Evolutionary conservation across 2,329 filamentous ascomycete species (phyloP), one percentile per base, ranked within the genome.

Genomic region (Mycocentrospora acerina): DNA sequence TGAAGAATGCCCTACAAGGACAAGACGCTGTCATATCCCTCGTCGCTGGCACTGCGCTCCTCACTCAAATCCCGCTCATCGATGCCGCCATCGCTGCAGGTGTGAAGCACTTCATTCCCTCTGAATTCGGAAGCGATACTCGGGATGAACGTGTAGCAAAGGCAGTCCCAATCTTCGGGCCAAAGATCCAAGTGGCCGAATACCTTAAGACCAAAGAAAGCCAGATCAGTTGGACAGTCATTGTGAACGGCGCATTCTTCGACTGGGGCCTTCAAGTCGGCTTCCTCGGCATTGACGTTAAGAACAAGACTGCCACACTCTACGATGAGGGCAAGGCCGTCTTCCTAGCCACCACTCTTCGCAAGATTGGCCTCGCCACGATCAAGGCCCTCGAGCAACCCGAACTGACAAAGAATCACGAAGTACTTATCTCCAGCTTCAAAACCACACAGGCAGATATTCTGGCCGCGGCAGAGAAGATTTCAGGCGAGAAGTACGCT

Each of bases 81-180:
- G 75, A 83, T 22, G 82, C 81, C 1, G 75, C 80, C 22, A 67
- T 80, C 18, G 72, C 73, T 4, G 79, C 80, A 1, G 78, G 80
- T 1, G 81, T 85, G 5, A 75, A 76, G 48, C 73, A 80, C 6
- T 83, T 81, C 55, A 73, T 83, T 1, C 80, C 81, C 2, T 79
- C 78, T 24, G 83, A 86, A 48, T 86, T 75, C 46, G 75, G 68
- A 25, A 70, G 65, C 53, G 71, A 66, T 54, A 70, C 52, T 42
- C 64, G 48, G 26, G 68, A 57, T 59, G 60, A 35, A 49, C 62
- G 31, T 47, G 67, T 37, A 33, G 62, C 60, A 26, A 59, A 59
- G 3, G 45, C 69, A 2, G 70, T 84, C 1, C 74, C 79, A 1
- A 55, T 81, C 1, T 82, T 80, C 41, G 60, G 57, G 8, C 60